Conservation (phyloP, 441 rosid genomes). For the Aleurites moluccanus region DNA sequence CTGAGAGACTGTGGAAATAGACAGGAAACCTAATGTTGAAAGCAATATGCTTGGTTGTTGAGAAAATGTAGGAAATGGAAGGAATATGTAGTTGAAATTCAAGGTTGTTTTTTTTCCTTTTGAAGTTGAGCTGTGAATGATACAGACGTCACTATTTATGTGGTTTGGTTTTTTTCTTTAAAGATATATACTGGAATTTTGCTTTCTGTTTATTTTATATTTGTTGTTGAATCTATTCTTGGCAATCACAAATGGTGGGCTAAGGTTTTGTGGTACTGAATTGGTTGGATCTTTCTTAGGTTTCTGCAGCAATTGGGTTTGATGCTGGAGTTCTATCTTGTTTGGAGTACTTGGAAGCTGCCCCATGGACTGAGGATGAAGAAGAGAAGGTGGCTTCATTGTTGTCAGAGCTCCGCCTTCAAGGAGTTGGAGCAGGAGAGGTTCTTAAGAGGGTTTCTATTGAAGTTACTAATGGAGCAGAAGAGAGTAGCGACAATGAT, state of each 20-base stretch:
- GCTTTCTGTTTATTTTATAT: not conserved
- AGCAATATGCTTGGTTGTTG: not conserved
- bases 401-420: slow-evolving; percentile 78
- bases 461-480: slow-evolving; percentile 57
- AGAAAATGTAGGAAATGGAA: not conserved
- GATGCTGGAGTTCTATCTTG: slow-evolving; percentile 94
- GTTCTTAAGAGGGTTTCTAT: slow-evolving; percentile 87
- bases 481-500: slow-evolving; percentile 53
- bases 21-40: slow-evolving; percentile 4
- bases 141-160: not conserved
- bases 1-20: slow-evolving; percentile 13
- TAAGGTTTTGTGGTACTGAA: slow-evolving; percentile 20
- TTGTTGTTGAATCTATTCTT: not conserved
- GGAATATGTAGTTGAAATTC: not conserved
- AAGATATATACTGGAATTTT: not conserved
- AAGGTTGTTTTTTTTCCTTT: not conserved
- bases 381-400: slow-evolving; percentile 82
- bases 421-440: slow-evolving; percentile 86
- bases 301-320: slow-evolving; percentile 90
- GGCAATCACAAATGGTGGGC: not conserved
- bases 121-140: not conserved
- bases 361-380: slow-evolving; percentile 99
- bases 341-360: slow-evolving; percentile 94
- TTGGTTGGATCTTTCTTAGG: slow-evolving; percentile 43
- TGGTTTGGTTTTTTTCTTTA: not conserved